Percentiles rank a stretch among this genome's conserved stretches.
Evolutionary conservation across 331 rosid genomes (phyloP).

Genomic region (Malus hybrid): DNA sequence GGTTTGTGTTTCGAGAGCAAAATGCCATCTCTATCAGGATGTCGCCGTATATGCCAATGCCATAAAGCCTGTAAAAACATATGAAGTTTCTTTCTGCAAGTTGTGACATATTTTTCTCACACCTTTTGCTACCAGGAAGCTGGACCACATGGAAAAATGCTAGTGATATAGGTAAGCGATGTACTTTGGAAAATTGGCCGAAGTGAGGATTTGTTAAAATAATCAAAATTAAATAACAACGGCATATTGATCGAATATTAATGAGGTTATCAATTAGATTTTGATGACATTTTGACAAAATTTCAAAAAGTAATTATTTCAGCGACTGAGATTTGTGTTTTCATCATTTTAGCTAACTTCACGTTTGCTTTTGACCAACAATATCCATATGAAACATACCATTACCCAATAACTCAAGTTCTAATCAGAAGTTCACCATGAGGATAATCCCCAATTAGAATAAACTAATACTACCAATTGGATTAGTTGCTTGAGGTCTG

Average conservation of each 20-base stretch:
- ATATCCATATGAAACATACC: too few species aligned
- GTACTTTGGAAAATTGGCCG: too few species aligned
- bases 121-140: neutral
- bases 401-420: neutral
- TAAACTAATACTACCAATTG: neutral
- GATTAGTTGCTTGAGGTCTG: neutral
- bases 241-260: too few species aligned
- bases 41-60: too few species aligned
- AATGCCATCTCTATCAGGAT: neutral
- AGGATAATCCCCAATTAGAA: neutral
- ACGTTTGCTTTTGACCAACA: too few species aligned
- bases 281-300: too few species aligned
- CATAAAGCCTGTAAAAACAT: neutral
- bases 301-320: too few species aligned
- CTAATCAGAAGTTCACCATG: neutral
- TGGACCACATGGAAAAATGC: neutral
- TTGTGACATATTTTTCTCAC: neutral
- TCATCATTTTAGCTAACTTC: too few species aligned
- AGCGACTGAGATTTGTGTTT: too few species aligned
- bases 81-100: neutral
- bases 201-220: too few species aligned
- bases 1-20: neutral
- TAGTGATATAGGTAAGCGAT: neutral
- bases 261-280: too few species aligned
- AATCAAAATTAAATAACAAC: too few species aligned